phyloP scores from a whole-genome alignment of 495 filamentous ascomycete species.

The Penicillium daleae region DNA sequence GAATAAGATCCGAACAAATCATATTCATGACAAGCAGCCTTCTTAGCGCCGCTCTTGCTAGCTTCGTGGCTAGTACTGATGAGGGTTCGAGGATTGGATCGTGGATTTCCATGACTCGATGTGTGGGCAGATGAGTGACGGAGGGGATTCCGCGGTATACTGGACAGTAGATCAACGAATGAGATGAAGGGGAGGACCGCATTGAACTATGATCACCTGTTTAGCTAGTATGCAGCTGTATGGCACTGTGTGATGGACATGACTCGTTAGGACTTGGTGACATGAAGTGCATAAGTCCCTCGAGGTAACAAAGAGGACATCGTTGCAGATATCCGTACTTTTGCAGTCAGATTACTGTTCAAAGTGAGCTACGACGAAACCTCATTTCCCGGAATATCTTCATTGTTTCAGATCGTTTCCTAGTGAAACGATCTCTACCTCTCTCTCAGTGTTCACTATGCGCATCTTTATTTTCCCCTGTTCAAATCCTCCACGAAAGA shows the following conservation, averaged over 20 bases:
- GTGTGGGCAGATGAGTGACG: background rate
- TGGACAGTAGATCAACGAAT: background rate
- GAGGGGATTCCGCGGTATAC: constrained; percentile 4
- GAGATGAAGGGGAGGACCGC: background rate
- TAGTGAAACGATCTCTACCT: background rate
- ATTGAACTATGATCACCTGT: background rate
- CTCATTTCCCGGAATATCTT: background rate
- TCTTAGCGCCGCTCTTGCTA: background rate
- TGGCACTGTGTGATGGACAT: background rate
- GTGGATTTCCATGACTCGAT: background rate
- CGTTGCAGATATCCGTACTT: too few relatives aligned
- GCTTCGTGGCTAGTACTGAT: background rate
- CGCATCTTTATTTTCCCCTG: too few relatives aligned
- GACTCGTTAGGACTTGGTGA: too few relatives aligned
- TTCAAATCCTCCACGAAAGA: background rate
- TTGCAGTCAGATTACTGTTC: too few relatives aligned
- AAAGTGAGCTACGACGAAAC: too few relatives aligned
- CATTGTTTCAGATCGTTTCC: background rate
- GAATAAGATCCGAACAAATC: background rate
- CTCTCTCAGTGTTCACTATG: too few relatives aligned
- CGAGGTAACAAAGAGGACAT: background rate
- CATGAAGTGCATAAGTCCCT: too few relatives aligned
- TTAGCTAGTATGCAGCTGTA: background rate
- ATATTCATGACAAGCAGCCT: background rate
- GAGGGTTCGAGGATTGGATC: background rate